phyloP scores from a whole-genome alignment of 805 yeast species.

The Barnettozyma salicaria region DNA sequence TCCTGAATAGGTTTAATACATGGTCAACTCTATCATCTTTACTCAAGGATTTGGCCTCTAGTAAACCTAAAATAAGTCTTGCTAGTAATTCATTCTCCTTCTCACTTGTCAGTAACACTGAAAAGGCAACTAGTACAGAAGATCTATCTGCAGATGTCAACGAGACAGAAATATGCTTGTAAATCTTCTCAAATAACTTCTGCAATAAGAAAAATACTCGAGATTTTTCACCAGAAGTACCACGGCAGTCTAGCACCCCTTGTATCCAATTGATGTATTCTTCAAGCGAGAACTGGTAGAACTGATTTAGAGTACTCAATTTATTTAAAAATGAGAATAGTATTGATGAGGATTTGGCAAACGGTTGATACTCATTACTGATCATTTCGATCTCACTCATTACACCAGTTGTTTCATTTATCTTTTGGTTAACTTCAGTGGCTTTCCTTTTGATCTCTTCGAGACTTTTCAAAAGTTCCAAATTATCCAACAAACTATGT shows the following conservation, averaged over 20 bases:
- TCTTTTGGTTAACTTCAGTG: conserved; percentile 42
- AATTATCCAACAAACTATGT: conserved; percentile 65
- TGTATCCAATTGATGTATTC: conserved; percentile 34
- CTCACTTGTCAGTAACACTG: conserved; percentile 23
- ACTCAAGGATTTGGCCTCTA: conserved; percentile 1
- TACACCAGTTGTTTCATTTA: conserved; percentile 48
- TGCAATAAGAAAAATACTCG: conserved; percentile 30
- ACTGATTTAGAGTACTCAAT: conserved; percentile 37
- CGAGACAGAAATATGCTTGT: conserved; percentile 37
- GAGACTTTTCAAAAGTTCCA: conserved; percentile 49
- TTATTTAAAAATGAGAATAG: conserved; percentile 43
- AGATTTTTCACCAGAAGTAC: neutral
- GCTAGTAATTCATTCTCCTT: conserved; percentile 16
- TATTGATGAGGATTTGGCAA: conserved; percentile 50
- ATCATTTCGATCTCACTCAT: conserved; percentile 48
- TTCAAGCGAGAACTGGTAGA: conserved; percentile 55
- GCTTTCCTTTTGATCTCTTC: conserved; percentile 65
- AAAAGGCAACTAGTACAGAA: conserved; percentile 36
- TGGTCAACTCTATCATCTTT: neutral
- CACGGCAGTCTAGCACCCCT: conserved; percentile 22
- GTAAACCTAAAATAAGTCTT: conserved; percentile 9
- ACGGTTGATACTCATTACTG: conserved; percentile 40
- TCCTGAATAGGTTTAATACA: too few relatives aligned
- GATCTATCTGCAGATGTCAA: conserved; percentile 31
- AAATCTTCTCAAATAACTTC: conserved; percentile 42